Evolutionary conservation across 441 rosid genomes (phyloP).

Genomic region (Geranium incanum): DNA sequence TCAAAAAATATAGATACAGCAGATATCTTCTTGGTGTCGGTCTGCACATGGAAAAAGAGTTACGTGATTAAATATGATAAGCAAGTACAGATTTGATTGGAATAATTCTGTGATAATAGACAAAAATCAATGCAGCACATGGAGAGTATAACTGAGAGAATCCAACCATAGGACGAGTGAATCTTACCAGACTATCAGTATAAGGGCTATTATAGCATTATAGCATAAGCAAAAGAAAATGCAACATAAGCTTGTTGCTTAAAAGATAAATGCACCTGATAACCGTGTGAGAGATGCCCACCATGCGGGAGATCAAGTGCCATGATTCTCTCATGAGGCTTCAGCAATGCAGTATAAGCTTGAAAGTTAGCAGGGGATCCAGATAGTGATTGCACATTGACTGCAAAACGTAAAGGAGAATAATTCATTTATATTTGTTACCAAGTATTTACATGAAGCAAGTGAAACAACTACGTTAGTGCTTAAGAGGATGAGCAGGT

Average conservation of each 20-base stretch:
- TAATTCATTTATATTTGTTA: not conserved
- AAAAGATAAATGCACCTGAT: conserved; percentile 52
- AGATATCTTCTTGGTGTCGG: conserved; percentile 29
- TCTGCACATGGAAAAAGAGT: conserved; percentile 12
- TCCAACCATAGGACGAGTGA: not conserved
- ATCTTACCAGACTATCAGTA: not conserved
- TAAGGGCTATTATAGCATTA: not conserved
- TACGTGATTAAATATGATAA: not conserved
- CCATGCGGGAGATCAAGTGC: conserved; percentile 98
- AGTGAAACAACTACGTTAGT: not conserved
- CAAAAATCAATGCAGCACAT: not conserved
- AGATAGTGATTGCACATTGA: conserved; percentile 88
- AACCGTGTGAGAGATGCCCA: conserved; percentile 99
- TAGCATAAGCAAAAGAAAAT: not conserved
- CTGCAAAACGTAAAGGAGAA: conserved; percentile 39
- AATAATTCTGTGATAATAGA: not conserved
- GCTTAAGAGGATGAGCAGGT: not conserved
- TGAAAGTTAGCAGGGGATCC: conserved; percentile 98
- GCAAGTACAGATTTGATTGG: not conserved
- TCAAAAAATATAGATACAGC: conserved; percentile 30
- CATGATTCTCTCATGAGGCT: conserved; percentile 97
- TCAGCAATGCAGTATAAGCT: conserved; percentile 80
- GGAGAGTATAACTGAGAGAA: not conserved
- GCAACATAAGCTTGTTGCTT: not conserved
- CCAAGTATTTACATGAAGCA: not conserved